phyloP scores from a whole-genome alignment of 2,329 filamentous ascomycete species.

The Lithohypha guttulata region DNA sequence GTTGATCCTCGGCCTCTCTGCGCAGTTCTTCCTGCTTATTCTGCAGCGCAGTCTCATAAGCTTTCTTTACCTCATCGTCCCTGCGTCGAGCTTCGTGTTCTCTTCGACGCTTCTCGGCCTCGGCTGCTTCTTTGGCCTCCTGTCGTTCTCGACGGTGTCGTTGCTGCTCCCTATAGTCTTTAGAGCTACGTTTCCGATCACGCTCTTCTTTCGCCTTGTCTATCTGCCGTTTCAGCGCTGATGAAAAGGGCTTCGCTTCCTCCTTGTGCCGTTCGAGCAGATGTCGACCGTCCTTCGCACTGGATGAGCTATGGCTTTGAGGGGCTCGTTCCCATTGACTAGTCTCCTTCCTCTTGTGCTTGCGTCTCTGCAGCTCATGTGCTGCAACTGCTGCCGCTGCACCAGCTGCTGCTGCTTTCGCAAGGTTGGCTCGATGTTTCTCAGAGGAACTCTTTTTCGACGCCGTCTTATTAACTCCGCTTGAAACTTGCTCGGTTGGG shows the following conservation, averaged over 20 bases:
- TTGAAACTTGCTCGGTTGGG: too few species aligned
- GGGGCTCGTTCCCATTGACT: slow-evolving; percentile 15
- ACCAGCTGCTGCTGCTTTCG: slow-evolving; percentile 14
- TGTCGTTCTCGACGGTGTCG: slow-evolving; percentile 12
- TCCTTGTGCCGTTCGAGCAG: slow-evolving; percentile 25
- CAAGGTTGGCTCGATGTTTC: slow-evolving; percentile 12
- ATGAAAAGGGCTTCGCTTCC: slow-evolving; percentile 25
- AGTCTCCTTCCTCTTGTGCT: slow-evolving; percentile 14
- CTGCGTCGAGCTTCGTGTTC: slow-evolving; percentile 15
- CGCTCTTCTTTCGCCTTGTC: slow-evolving; percentile 25
- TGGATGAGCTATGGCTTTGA: slow-evolving; percentile 7
- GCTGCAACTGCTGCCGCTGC: slow-evolving; percentile 11
- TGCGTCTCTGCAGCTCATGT: slow-evolving; percentile 4
- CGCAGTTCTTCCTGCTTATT: slow-evolving; percentile 11
- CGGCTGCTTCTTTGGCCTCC: slow-evolving; percentile 12
- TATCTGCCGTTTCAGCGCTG: slow-evolving; percentile 22
- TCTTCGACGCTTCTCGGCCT: slow-evolving; percentile 20
- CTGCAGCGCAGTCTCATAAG: slow-evolving; percentile 10
- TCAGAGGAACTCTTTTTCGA: slow-evolving; percentile 10
- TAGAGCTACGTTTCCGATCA: slow-evolving; percentile 13
- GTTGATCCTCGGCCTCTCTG: slow-evolving; percentile 17
- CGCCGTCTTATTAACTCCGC: too few species aligned
- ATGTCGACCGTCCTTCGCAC: slow-evolving; percentile 23
- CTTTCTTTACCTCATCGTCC: slow-evolving; percentile 14
- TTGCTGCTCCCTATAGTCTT: slow-evolving; percentile 18